phyloP scores from a whole-genome alignment of 139 green algal species.

The Eudorina sp. region DNA sequence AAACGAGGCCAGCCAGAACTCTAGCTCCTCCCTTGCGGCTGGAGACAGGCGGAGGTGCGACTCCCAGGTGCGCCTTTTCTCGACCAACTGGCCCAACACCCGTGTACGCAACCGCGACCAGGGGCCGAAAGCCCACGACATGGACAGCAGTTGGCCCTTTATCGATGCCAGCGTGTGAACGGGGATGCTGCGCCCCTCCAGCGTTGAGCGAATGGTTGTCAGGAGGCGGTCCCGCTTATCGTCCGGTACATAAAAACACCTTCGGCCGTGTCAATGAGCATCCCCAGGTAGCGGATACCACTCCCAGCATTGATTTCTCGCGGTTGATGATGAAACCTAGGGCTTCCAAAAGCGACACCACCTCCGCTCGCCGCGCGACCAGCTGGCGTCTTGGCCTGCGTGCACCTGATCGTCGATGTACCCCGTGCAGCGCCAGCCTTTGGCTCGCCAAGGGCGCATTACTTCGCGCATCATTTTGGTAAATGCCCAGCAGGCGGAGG shows the following conservation, averaged over 20 bases:
- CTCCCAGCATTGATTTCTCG: conserved; percentile 10
- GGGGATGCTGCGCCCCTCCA: background rate
- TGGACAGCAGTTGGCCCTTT: background rate
- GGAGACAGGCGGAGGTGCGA: background rate
- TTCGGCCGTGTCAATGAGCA: background rate
- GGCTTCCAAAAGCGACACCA: background rate
- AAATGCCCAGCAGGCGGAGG: conserved; percentile 31
- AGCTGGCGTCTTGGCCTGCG: background rate
- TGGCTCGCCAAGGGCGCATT: background rate
- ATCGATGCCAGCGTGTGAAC: background rate
- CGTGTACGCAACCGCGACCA: background rate
- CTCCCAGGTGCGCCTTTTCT: background rate
- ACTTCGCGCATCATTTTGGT: conserved; percentile 43
- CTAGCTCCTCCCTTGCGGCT: background rate
- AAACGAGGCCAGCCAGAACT: conserved; percentile 11
- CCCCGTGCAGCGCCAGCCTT: background rate
- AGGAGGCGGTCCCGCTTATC: background rate
- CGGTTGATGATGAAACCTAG: conserved; percentile 10
- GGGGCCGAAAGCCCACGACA: conserved; percentile 20
- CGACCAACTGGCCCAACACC: background rate
- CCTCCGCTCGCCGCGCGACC: background rate
- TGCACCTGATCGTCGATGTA: conserved; percentile 32
- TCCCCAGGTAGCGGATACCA: conserved; percentile 10
- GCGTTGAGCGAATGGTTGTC: background rate
- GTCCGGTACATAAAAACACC: background rate